Base-by-base conservation (phyloP, 2,329 filamentous ascomycete species). In the Bipolaris cookei region DNA sequence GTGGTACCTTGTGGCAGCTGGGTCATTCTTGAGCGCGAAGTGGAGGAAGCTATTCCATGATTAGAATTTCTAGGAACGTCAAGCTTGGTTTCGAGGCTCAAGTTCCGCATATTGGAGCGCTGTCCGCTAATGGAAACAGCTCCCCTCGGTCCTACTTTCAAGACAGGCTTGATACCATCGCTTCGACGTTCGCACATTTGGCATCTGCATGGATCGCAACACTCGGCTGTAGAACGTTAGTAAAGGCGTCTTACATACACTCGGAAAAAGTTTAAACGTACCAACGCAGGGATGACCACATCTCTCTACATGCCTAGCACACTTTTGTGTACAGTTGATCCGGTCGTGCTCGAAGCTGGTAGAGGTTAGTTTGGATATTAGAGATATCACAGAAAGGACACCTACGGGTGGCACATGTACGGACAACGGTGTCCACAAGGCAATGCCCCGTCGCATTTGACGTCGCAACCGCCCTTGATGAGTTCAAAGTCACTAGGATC, bases 381-480 rank as follows among this genome's bases (percentile, higher is more conserved):
- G 3, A 13, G 23, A 30, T 41, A n/a, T n/a, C 3, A 18, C 3
- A 4, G 0, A 7, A 34, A 41, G 1, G 3, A 50, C 13, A 62
- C 69, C 60, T 58, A 69, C 54, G 75, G 74, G 45, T 76, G 74
- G 42, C 75, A 77, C 3, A 45, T 60, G 23, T 74, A 65, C 18
- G 69, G 65, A 57, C 75, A 77, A 2, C 32, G 66, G 39, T 77
- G 75, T 11, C 69, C 65, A 23, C 75, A 77, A 0, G 73, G 69
- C 35, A 77, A 61, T 1, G 21, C 14, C 10, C 70, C 72, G 18
- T 61, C 50, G 46, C 74, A 76, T 16, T 48, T 51, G 18, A 55
- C 20, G 28, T 70, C 65, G 44, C 73, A 76, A 0, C 74, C 73
- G 4, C 72, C 74, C 23, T 71, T 69, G 32, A 73, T 63, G 3